Evolutionary conservation across 106 monocot genomes (phyloP), one percentile per base, ranked within the genome.

Genomic region (Hemerocallis citrina): DNA sequence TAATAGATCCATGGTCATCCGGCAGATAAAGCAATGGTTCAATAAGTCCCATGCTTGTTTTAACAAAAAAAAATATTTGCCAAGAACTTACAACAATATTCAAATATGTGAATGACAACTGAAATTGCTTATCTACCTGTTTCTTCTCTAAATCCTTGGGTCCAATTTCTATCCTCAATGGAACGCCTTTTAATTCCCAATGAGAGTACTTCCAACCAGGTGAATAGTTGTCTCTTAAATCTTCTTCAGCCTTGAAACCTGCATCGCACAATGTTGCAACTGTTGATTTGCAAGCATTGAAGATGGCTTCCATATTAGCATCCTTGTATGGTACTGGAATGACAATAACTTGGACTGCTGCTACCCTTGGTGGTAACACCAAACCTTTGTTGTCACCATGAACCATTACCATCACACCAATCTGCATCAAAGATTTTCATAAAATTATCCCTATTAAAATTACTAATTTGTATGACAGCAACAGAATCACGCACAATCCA

Each of bases 121-220:
- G 48, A 34, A 55, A 50, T 16, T 31, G 32, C 23, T 59, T 61
- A 36, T 22, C 36, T 79, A 95, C 96, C 90, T 98, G 96, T 30
- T 76, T 84, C 46, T 98, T 91, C 20, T 75, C 96, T 47, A 98
- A 63, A 77, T 91, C 91, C 48, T 90, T 88, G 14, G 91, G 91
- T 5, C 91, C 91, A 62, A 98, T 98, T 75, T 98, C 96, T 37
- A 96, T 91, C 62, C 91, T 87, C 58, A 98, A 58, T 14, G 91
- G 87, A 37, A 98, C 84, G 9, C 87, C 96, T 65, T 91, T 98
- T 76, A 91, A 63, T 74, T 98, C 96, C 91, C 91, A 98, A 44
- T 98, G 66, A 32, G 91, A 91, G 60, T 91, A 98, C 67, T 98
- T 98, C 96, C 96, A 98, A 55, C 91, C 96, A 72, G 87, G 87